Evolutionary conservation across 257 asterid genomes (phyloP).

Genomic region (Petrea volubilis): DNA sequence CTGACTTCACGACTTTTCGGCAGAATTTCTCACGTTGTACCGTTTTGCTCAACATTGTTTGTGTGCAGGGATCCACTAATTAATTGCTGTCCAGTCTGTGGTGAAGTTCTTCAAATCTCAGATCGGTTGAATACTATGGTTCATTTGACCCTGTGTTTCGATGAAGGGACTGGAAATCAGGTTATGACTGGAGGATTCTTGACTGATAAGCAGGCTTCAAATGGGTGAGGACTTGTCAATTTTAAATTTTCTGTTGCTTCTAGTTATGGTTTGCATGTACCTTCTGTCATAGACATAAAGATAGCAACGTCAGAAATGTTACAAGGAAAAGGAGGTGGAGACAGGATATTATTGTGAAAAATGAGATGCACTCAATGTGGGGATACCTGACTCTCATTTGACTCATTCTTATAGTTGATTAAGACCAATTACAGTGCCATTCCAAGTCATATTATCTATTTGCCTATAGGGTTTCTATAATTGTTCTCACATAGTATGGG

Average conservation of each 20-base stretch:
- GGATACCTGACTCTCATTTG: constrained; percentile 4
- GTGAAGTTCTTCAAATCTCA: constrained; percentile 79
- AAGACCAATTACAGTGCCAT: constrained; percentile 3
- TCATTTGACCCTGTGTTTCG: constrained; percentile 95
- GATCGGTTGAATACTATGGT: constrained; percentile 75
- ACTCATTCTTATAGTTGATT: constrained; percentile 3
- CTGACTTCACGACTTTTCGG: background rate
- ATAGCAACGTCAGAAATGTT: constrained; percentile 7
- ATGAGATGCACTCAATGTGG: constrained; percentile 19
- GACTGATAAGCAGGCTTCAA: constrained; percentile 96
- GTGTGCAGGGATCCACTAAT: constrained; percentile 78
- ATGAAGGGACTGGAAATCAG: constrained; percentile 98
- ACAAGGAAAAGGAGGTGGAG: constrained; percentile 2
- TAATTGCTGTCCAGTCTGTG: constrained; percentile 97
- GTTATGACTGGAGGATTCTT: constrained; percentile 98
- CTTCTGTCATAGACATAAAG: constrained; percentile 23
- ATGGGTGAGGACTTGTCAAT: constrained; percentile 63
- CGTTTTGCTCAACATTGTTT: constrained; percentile 13
- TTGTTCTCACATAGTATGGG: background rate
- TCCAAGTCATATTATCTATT: constrained; percentile 11
- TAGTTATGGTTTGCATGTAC: constrained; percentile 7
- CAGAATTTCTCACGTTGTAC: constrained; percentile 11
- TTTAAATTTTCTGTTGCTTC: constrained; percentile 20
- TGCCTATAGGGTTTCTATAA: background rate
- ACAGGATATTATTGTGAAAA: background rate